Evolutionary conservation across 192 early-diverging fungal species (phyloP).

Genomic region (Mortierella alpina): DNA sequence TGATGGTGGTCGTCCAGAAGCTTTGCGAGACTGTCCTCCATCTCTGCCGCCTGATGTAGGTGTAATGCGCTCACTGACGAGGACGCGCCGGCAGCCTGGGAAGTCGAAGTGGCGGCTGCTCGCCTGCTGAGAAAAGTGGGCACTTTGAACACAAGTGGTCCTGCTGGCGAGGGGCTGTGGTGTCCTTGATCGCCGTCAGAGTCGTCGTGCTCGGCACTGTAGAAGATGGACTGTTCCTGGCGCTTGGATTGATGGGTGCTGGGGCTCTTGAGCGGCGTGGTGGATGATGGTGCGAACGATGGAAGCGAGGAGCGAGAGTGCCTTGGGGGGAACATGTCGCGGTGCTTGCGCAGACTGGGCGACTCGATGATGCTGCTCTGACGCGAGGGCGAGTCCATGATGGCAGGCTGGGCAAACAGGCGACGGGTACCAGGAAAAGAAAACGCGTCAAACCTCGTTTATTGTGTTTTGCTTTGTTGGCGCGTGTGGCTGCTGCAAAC

Average conservation of each 20-base stretch:
- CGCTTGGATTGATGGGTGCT: neutral
- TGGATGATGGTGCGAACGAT: neutral
- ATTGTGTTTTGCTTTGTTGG: too few relatives aligned
- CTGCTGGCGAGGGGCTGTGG: neutral
- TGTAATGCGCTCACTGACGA: conserved; percentile 1
- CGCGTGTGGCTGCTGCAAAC: too few relatives aligned
- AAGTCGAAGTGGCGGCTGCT: neutral
- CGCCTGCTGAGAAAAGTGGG: conserved; percentile 9
- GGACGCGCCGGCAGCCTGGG: neutral
- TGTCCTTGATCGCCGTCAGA: neutral
- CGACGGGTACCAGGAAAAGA: too few relatives aligned
- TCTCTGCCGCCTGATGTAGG: conserved; percentile 1
- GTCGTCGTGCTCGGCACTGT: neutral
- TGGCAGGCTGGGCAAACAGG: too few relatives aligned
- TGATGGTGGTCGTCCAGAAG: conserved; percentile 7
- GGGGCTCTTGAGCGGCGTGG: conserved; percentile 27
- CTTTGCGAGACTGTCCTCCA: conserved; percentile 8
- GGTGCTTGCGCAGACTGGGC: conserved; percentile 22
- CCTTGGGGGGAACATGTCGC: neutral
- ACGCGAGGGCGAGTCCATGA: conserved; percentile 17
- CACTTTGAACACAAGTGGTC: conserved; percentile 10
- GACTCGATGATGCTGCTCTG: conserved; percentile 20
- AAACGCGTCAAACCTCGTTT: too few relatives aligned
- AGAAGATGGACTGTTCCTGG: conserved; percentile 1
- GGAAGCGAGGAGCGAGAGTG: neutral